Evolutionary conservation across 805 yeast genomes (phyloP), one percentile per base, ranked within the genome.

Genomic region (Candida saitoana): DNA sequence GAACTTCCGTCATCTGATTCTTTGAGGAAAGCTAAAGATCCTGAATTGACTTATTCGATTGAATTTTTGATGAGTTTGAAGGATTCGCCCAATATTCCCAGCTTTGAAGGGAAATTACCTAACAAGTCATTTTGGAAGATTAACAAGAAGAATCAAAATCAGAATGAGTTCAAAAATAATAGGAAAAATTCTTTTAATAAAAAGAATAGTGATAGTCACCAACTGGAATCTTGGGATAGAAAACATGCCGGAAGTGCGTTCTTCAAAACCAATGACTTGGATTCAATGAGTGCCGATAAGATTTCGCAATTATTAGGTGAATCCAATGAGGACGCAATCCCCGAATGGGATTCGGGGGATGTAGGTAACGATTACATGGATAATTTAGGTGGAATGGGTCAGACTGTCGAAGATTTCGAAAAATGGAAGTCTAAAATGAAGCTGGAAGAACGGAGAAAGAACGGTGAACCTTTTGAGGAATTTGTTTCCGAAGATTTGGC

Each of bases 371-470:
- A 60, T 38, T 7, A 29, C 9, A 8, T 31, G 5, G 31, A 24
- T 11, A n/a, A 27, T 6, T 40, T 50, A 38, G 46, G 47, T 25
- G 40, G 34, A 5, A 71, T 59, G 62, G 82, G 82, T 16, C 74
- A 69, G 41, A 71, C 82, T 0, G 74, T 75, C 3, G 73, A 74
- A 41, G 84, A 79, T 47, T 79, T 78, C 50, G 84, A 79, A 52
- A 69, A 65, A 46, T 79, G 84, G 84, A 76, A 77, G 55, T 57
- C 71, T 38, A 67, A 65, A 46, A 74, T 76, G 82, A 69, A 68
- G 46, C 57, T 68, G 37, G 77, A 76, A 51, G 78, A 77, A 31
- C 67, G 68, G 27, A 67, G 63, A 45, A 65, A 69, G 49, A 68
- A 71, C 37, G 79, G 77, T 4, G 76, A 71, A 18, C 20, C 35